Evolutionary conservation across 2,329 filamentous ascomycete genomes (phyloP).

Genomic region (Chrysoporthe deuterocubensis): DNA sequence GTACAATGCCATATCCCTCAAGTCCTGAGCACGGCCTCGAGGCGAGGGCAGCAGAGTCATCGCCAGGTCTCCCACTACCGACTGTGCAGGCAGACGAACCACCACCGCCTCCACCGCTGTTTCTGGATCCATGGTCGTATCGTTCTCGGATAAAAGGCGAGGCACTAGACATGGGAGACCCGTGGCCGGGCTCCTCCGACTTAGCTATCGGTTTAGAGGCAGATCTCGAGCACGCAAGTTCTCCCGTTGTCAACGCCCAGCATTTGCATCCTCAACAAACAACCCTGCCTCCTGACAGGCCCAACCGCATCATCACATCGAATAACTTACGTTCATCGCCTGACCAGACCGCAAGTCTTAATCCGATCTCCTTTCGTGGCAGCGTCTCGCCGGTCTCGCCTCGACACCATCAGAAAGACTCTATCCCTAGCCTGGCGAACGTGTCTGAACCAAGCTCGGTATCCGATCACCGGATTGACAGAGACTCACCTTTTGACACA

Average conservation of each 20-base stretch:
- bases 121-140: not conserved
- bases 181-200: not conserved
- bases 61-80: not conserved
- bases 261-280: not conserved
- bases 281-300: slow-evolving; percentile 6
- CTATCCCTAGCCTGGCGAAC: slow-evolving; percentile 1
- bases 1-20: slow-evolving; percentile 12
- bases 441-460: slow-evolving; percentile 11
- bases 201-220: not conserved
- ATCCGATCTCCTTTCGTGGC: not conserved
- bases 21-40: not conserved
- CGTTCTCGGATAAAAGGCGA: not conserved
- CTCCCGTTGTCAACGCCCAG: not conserved
- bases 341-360: not conserved
- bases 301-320: not conserved
- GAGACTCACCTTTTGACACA: slow-evolving; percentile 13
- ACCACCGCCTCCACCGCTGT: not conserved
- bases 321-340: not conserved
- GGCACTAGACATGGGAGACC: not conserved
- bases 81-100: slow-evolving; percentile 5
- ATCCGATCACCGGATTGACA: slow-evolving; percentile 2
- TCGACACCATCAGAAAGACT: not conserved
- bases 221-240: not conserved
- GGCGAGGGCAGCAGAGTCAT: not conserved
- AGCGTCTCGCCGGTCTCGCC: not conserved